A percentile compares a stretch with the other conserved stretches of the same genome.
Evolutionary conservation across 148 eudicot species (phyloP).

Genomic region (Silene uniflora): DNA sequence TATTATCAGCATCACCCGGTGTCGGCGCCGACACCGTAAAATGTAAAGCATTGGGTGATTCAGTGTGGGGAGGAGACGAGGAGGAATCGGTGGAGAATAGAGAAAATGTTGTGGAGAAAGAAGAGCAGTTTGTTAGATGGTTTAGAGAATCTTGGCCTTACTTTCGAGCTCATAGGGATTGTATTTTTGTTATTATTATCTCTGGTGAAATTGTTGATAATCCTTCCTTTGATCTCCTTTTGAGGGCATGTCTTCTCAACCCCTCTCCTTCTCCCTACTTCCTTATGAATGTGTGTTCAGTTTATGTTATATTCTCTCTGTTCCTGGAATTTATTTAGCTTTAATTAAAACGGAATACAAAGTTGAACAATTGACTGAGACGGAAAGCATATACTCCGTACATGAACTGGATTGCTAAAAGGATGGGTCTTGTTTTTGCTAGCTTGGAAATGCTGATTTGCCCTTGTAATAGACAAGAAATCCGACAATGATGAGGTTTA

Average conservation of each 20-base stretch:
- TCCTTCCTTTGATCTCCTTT: conserved; percentile 51
- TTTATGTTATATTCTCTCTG: no score
- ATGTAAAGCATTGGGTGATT: conserved; percentile 35
- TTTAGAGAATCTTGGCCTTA: conserved; percentile 91
- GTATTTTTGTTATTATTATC: conserved; percentile 68
- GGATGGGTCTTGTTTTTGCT: no score
- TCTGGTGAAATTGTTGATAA: conserved; percentile 76
- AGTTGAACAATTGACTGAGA: no score
- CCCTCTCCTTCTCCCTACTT: no score
- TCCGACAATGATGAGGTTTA: no score
- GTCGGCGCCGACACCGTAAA: conserved; percentile 11
- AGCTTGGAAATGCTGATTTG: not conserved
- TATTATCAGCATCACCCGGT: not conserved
- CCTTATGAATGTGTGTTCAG: no score
- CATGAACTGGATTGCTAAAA: no score
- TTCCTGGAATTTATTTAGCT: no score
- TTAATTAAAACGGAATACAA: no score
- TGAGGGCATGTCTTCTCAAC: conserved; percentile 45
- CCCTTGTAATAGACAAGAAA: no score
- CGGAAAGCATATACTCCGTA: no score
- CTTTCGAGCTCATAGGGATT: conserved; percentile 73
- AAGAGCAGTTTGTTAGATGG: conserved; percentile 60
- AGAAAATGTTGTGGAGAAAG: conserved; percentile 27
- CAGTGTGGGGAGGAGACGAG: conserved; percentile 35
- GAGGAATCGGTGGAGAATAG: conserved; percentile 28